Conservation (phyloP, 805 yeast genomes). For the Starmerella ratchasimensis region DNA sequence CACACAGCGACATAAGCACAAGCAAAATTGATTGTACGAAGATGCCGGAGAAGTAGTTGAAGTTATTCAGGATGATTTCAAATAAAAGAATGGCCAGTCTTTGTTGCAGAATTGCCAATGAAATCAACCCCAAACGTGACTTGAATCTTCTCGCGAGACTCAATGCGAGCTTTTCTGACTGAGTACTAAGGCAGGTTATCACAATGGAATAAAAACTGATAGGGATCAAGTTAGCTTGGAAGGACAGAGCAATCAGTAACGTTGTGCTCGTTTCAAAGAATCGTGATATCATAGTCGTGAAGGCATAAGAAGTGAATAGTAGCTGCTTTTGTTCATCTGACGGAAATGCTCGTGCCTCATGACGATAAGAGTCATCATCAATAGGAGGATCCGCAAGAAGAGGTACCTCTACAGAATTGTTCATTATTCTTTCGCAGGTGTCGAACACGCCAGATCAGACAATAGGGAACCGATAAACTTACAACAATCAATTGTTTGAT, state of each 20-base stretch:
- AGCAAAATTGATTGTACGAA: background rate
- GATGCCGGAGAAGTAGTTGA: background rate
- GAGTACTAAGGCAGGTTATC: constrained; percentile 3
- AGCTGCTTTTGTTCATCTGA: constrained; percentile 20
- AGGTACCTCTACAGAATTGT: constrained; percentile 6
- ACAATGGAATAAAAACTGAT: constrained; percentile 15
- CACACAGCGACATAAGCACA: background rate
- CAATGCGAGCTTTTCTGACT: constrained; percentile 2
- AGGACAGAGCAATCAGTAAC: constrained; percentile 13
- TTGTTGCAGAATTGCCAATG: constrained; percentile 5
- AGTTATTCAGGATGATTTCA: constrained; percentile 2
- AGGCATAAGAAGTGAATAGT: constrained; percentile 12
- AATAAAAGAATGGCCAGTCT: constrained; percentile 9
- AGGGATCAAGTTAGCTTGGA: constrained; percentile 7
- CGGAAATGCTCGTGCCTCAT: constrained; percentile 20
- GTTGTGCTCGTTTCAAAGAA: constrained; percentile 16
- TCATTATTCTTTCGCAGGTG: background rate
- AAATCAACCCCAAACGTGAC: constrained; percentile 11
- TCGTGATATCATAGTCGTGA: constrained; percentile 9
- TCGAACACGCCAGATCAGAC: background rate
- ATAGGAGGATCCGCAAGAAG: constrained; percentile 22
- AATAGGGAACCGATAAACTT: background rate
- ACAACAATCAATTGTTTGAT: no score
- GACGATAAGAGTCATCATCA: constrained; percentile 22
- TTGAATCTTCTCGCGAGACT: constrained; percentile 5